These are phyloP conservation scores for Brasenia schreberi DNA, from an alignment of 164 flowering plant genomes.

Conservation along the genomic window DNA sequence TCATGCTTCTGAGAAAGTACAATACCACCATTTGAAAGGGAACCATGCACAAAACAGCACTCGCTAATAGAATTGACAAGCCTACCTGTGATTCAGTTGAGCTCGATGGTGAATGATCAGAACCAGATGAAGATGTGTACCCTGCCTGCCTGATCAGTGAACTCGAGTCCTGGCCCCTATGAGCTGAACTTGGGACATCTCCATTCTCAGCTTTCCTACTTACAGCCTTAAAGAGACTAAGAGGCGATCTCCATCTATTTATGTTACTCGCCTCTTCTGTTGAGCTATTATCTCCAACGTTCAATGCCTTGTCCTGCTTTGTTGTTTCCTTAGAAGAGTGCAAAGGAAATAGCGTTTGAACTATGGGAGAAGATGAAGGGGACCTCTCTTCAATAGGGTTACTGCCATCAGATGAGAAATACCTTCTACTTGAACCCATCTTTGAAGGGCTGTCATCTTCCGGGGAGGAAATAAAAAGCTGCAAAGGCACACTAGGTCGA, in stretches of 20 bases:
- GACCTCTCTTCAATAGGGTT: conserved; percentile 67
- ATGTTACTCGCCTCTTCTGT: conserved; percentile 20
- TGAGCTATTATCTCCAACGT: conserved; percentile 21
- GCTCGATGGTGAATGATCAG: conserved; percentile 83
- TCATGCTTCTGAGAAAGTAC: too few relatives aligned
- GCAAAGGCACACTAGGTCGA: conserved; percentile 40
- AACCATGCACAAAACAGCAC: background rate
- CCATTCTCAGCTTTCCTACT: conserved; percentile 10
- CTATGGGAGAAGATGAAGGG: conserved; percentile 53
- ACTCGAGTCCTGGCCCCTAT: conserved; percentile 11
- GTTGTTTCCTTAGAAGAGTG: conserved; percentile 26
- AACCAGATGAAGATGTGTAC: conserved; percentile 65
- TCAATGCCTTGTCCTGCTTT: conserved; percentile 28
- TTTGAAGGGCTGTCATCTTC: conserved; percentile 55
- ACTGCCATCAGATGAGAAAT: conserved; percentile 80
- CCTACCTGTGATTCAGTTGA: conserved; percentile 69
- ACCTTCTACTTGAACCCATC: conserved; percentile 40
- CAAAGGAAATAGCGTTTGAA: conserved; percentile 56
- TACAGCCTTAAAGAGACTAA: conserved; percentile 41
- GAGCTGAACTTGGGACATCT: conserved; percentile 33
- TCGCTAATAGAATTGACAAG: background rate
- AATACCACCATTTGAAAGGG: background rate
- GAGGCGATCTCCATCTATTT: conserved; percentile 25
- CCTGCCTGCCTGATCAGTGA: conserved; percentile 20
- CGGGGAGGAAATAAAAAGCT: conserved; percentile 59